Percentiles rank a stretch among this genome's conserved stretches.
These are phyloP conservation scores for Casuarina equisetifolia DNA, from an alignment of 306 rosid genomes.

Conservation along the genomic window DNA sequence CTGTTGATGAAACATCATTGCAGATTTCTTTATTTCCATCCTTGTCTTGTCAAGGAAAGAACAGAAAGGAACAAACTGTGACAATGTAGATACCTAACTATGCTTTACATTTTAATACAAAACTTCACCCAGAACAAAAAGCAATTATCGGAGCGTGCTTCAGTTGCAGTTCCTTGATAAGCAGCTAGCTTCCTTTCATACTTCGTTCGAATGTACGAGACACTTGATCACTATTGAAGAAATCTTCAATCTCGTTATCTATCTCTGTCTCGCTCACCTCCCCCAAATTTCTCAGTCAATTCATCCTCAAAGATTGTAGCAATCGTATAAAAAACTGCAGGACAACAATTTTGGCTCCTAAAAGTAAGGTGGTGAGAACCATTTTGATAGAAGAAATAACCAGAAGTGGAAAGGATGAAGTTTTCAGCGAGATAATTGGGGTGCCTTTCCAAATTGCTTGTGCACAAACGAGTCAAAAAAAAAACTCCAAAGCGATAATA, in stretches of 20 bases:
- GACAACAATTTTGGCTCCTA: neutral
- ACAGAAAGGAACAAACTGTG: slow-evolving; percentile 26
- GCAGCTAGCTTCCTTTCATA: slow-evolving; percentile 88
- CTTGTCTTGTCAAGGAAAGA: slow-evolving; percentile 61
- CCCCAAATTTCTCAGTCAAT: slow-evolving; percentile 96
- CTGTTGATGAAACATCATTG: too few species aligned
- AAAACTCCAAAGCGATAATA: too few species aligned
- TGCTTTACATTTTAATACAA: neutral
- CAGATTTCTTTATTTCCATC: slow-evolving; percentile 55
- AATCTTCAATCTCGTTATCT: slow-evolving; percentile 77
- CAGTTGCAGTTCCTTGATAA: slow-evolving; percentile 67
- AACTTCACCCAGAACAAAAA: slow-evolving; percentile 7
- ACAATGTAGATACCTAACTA: neutral
- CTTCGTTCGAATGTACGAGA: slow-evolving; percentile 90
- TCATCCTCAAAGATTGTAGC: slow-evolving; percentile 66
- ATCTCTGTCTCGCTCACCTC: slow-evolving; percentile 79
- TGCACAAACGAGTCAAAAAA: too few species aligned
- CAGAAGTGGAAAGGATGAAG: neutral
- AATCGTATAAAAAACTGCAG: slow-evolving; percentile 1
- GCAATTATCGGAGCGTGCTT: slow-evolving; percentile 47
- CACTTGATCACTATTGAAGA: slow-evolving; percentile 43
- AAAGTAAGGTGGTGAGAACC: neutral
- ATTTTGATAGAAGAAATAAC: neutral
- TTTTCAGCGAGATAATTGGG: neutral
- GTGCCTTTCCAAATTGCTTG: neutral